Base-by-base conservation (phyloP, 2,329 filamentous ascomycete species). In the Thyridium curvatum region DNA sequence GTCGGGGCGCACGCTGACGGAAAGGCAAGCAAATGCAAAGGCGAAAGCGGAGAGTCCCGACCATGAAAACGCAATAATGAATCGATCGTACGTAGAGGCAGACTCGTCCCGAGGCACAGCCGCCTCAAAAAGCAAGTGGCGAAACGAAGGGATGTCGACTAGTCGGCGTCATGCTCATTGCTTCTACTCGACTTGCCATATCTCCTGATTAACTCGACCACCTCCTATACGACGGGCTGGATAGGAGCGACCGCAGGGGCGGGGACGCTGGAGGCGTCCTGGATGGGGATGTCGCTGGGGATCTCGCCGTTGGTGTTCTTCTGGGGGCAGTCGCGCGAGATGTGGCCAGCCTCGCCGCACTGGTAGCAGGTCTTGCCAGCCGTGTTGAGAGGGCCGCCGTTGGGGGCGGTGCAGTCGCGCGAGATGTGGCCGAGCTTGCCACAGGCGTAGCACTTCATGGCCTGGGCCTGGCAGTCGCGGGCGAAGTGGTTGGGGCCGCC, bases 321-420 rank as follows among this genome's bases (percentile, higher is more conserved):
- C 79, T 89, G 65, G 42, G 89, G 85, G 73, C 93, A 96, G 54
- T 97, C 91, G 47, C 91, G 85, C 42, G 88, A 94, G 65, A 97
- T 97, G 68, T 97, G 91, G 38, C 93, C 93, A 42, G 89, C 81
- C 71, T 96, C 86, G 50, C 91, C 88, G 61, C 93, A 98, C 65
- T 90, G 85, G 73, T 98, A 98, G 79, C 93, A 98, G 48, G 90
- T 95, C 81, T 97, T 98, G 59, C 91, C 91, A 46, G 87, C 88
- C 48, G 88, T 94, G 77, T 93, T 96, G 51, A 97, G 75, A 34
- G 91, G 89, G 17, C 93, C 93, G 41, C 93, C 93, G 64, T 97
- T 97, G 48, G 93, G 91, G 45, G 91, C 88, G 34, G 90, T 95
- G 75, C 93, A 98, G 67, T 98, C 93, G 54, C 75, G 72, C 10